These are phyloP conservation scores for Xanthoconium purpureum DNA, from an alignment of 768 basidiomycete species.

Conservation along the genomic window DNA sequence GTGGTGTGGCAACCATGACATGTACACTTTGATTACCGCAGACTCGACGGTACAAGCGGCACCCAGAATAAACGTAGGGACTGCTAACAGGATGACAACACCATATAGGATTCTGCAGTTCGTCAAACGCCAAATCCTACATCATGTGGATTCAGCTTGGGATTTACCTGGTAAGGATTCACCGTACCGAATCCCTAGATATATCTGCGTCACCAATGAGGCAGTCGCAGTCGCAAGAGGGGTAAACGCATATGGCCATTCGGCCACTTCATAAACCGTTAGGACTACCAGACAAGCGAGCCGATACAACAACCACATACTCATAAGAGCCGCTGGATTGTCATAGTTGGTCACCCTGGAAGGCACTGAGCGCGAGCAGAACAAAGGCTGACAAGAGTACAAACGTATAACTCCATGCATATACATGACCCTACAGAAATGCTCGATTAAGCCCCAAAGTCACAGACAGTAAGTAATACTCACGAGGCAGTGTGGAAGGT, in stretches of 20 bases:
- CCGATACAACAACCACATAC: too few relatives aligned
- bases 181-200: neutral
- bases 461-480: neutral
- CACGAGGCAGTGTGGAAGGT: slow-evolving; percentile 20
- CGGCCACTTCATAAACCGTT: neutral
- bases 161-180: neutral
- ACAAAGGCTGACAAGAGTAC: neutral
- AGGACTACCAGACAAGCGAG: neutral
- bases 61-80: too few relatives aligned
- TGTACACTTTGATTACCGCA: too few relatives aligned
- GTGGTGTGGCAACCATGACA: too few relatives aligned
- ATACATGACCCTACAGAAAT: slow-evolving; percentile 12
- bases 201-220: neutral
- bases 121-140: neutral
- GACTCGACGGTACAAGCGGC: too few relatives aligned
- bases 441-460: neutral
- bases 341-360: slow-evolving; percentile 14
- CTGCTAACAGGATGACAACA: too few relatives aligned
- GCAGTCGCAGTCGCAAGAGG: neutral
- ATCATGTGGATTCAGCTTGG: neutral
- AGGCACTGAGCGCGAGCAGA: neutral
- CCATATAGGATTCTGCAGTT: too few relatives aligned
- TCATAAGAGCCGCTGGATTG: slow-evolving; percentile 11
- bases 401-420: slow-evolving; percentile 19
- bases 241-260: neutral